phyloP scores from a whole-genome alignment of 2,329 filamentous ascomycete species.

The Diaporthe aspalathi region DNA sequence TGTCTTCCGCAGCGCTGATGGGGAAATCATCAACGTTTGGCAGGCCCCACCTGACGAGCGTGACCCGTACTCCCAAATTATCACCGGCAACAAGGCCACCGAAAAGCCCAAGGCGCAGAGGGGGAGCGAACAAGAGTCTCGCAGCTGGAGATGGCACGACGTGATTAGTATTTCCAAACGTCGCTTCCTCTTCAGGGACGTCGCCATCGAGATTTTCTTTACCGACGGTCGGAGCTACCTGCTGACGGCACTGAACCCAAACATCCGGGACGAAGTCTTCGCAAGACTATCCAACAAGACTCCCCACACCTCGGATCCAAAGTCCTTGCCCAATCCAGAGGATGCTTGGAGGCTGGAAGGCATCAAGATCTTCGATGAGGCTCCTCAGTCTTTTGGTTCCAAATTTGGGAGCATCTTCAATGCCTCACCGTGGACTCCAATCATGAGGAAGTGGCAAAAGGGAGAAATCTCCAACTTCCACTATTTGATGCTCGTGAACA shows the following conservation, averaged over 20 bases:
- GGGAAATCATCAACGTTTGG: conserved; percentile 96
- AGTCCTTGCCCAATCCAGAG: conserved; percentile 79
- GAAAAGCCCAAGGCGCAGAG: conserved; percentile 66
- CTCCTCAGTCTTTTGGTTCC: conserved; percentile 76
- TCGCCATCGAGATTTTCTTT: conserved; percentile 97
- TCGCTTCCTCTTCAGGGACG: conserved; percentile 93
- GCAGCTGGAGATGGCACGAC: conserved; percentile 94
- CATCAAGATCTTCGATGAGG: conserved; percentile 73
- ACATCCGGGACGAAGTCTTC: conserved; percentile 82
- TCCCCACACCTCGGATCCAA: conserved; percentile 79
- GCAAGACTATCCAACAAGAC: conserved; percentile 81
- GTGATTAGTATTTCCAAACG: conserved; percentile 96
- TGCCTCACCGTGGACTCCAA: conserved; percentile 81
- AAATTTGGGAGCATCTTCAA: conserved; percentile 95
- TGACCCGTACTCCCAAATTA: conserved; percentile 94
- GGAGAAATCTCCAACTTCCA: conserved; percentile 99
- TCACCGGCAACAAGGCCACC: conserved; percentile 74
- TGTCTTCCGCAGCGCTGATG: conserved; percentile 93
- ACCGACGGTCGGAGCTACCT: conserved; percentile 96
- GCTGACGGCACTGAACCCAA: conserved; percentile 82
- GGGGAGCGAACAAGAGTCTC: conserved; percentile 79
- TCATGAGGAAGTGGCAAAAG: conserved; percentile 89
- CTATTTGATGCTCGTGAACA: conserved; percentile 98
- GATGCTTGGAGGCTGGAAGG: conserved; percentile 93
- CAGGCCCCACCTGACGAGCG: conserved; percentile 93